A percentile compares a stretch with the other conserved stretches of the same genome.
Evolutionary conservation across 2,329 filamentous ascomycete genomes (phyloP).

Genomic region (Coniochaeta sp.): DNA sequence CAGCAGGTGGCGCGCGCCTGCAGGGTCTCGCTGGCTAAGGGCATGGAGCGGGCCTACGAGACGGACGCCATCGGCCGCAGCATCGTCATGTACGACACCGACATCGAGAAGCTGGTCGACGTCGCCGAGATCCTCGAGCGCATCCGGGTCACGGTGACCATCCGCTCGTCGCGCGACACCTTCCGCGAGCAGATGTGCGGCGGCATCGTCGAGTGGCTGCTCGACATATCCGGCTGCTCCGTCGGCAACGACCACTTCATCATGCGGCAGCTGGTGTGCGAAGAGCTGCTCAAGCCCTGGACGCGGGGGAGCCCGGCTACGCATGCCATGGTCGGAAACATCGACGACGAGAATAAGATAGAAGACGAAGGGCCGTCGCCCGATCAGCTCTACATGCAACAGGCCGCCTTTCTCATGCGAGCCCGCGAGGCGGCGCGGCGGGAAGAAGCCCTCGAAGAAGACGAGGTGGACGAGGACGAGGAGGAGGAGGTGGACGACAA

Average conservation of each 20-base stretch:
- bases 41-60: slow-evolving; percentile 71
- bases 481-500: slow-evolving; percentile 12
- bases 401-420: slow-evolving; percentile 15
- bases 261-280: slow-evolving; percentile 75
- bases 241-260: slow-evolving; percentile 75
- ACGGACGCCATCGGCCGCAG: slow-evolving; percentile 84
- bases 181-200: slow-evolving; percentile 98
- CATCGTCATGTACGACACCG: slow-evolving; percentile 68
- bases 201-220: slow-evolving; percentile 94
- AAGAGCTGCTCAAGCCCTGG: slow-evolving; percentile 87
- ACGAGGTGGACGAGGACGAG: slow-evolving; percentile 28
- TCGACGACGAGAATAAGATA: slow-evolving; percentile 71
- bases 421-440: slow-evolving; percentile 20
- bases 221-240: slow-evolving; percentile 84
- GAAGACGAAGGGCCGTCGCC: slow-evolving; percentile 33
- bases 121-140: slow-evolving; percentile 87
- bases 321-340: slow-evolving; percentile 72
- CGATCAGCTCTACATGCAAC: slow-evolving; percentile 27
- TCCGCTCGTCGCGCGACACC: slow-evolving; percentile 86
- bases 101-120: slow-evolving; percentile 64
- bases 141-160: slow-evolving; percentile 92
- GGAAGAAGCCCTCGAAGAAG: slow-evolving; percentile 54
- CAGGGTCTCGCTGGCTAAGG: slow-evolving; percentile 61
- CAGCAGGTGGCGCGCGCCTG: slow-evolving; percentile 89
- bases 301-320: slow-evolving; percentile 74